Base-by-base conservation (phyloP, 441 rosid species). In the Raphanus hybrid region DNA sequence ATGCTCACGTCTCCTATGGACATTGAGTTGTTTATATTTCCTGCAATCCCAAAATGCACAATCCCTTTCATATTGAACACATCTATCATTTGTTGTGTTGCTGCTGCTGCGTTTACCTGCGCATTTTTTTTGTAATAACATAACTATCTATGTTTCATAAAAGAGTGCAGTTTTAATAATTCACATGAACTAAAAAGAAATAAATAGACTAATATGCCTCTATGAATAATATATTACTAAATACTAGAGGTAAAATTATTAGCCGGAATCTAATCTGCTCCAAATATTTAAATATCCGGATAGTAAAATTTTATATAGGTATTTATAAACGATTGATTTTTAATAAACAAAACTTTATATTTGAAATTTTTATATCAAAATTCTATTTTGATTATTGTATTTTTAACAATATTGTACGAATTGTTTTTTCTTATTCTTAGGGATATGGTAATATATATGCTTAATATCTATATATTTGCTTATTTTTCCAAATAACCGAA, bases 41-140 rank as follows among this genome's bases (percentile, higher is more conserved):
- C 89, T 58, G 89, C 87, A 69, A 86, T 89, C 1, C 89, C 91
- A 50, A 86, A 89, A 81, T 87, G 91, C 15, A 87, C 80, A 0
- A 87, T 82, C 2, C 89, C 89, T 43, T 5, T 65, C 2, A 86
- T 6, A 3, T 61, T 73, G 78, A 89, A 87, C 67, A 75, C 7
- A 67, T 86, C 88, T 64, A 84, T n/a, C 87, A 87, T 76, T 62
- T 86, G 88, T 35, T 89, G 91, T 55, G 86, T 83, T 66, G 84
- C 82, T 64, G 86, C 85, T 48, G 87, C 88, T 50, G 91, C 89
- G 15, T 87, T 89, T 2, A 82, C 82, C 89, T 85, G 50, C 70
- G 32, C 5, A 9, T 39, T 18, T 18, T 34, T 34, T 12, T 8
- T 1, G 8, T 50, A 8, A 1, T 41, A 27, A 58, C 37, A 27